phyloP scores from a whole-genome alignment of 495 filamentous ascomycete genomes.

The Bombardia bombarda region DNA sequence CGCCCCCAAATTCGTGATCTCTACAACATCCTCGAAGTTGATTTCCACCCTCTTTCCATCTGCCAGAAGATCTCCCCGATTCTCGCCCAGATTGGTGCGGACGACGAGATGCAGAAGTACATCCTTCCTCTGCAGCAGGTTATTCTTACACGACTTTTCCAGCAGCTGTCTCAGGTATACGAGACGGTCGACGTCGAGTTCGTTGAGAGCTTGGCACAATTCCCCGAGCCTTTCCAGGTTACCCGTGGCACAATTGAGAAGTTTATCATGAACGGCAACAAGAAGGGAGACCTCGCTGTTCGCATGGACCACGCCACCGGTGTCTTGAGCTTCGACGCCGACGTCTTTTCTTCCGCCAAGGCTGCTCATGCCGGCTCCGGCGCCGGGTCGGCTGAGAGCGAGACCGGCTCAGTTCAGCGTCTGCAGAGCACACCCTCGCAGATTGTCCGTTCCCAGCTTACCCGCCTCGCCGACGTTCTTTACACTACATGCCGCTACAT shows the following conservation, averaged over 20 bases:
- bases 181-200: slow-evolving; percentile 94
- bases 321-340: slow-evolving; percentile 92
- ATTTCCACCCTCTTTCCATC: slow-evolving; percentile 97
- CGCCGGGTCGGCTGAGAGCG: slow-evolving; percentile 82
- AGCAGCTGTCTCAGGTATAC: slow-evolving; percentile 98
- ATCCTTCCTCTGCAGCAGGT: slow-evolving; percentile 92
- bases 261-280: slow-evolving; percentile 99
- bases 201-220: slow-evolving; percentile 87
- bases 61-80: slow-evolving; percentile 99
- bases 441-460: slow-evolving; percentile 91
- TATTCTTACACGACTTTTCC: slow-evolving; percentile 94
- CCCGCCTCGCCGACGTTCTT: slow-evolving; percentile 81
- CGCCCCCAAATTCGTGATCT: slow-evolving; percentile 90
- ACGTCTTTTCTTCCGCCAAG: slow-evolving; percentile 96
- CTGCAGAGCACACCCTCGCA: slow-evolving; percentile 96
- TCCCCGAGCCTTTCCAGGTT: slow-evolving; percentile 96
- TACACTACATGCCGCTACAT: slow-evolving; percentile 93
- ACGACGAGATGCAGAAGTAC: slow-evolving; percentile 95
- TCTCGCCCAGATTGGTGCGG: slow-evolving; percentile 83
- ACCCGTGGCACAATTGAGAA: slow-evolving; percentile 90
- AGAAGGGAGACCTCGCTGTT: slow-evolving; percentile 96
- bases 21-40: slow-evolving; percentile 97
- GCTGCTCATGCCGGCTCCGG: slow-evolving; percentile 78
- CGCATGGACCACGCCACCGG: slow-evolving; percentile 92
- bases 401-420: slow-evolving; percentile 79